These are phyloP conservation scores for Zygosaccharomyces kombuchaensis DNA, from an alignment of 805 yeast species.

Conservation along the genomic window DNA sequence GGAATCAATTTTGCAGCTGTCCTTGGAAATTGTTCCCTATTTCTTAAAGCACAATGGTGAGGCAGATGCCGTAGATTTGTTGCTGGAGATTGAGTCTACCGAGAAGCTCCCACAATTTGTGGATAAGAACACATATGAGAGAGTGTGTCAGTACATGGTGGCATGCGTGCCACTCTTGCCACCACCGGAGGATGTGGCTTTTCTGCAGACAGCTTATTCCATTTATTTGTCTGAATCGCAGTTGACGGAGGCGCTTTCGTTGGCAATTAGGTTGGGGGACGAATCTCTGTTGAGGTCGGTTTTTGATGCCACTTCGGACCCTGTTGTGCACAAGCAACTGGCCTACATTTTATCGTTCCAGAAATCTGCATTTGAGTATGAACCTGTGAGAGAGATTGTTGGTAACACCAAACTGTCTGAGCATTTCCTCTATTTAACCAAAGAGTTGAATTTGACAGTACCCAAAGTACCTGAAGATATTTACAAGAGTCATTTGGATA, in stretches of 20 bases:
- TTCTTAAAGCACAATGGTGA: conserved; percentile 95
- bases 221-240: conserved; percentile 76
- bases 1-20: conserved; percentile 53
- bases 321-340: conserved; percentile 75
- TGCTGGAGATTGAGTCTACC: conserved; percentile 83
- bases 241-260: conserved; percentile 81
- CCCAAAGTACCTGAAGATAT: conserved; percentile 95
- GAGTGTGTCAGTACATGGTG: conserved; percentile 92
- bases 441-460: conserved; percentile 81
- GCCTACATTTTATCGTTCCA: conserved; percentile 87
- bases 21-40: conserved; percentile 78
- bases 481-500: conserved; percentile 86
- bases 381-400: conserved; percentile 76
- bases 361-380: conserved; percentile 71
- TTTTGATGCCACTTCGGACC: conserved; percentile 74
- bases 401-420: conserved; percentile 75
- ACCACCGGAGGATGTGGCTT: conserved; percentile 86
- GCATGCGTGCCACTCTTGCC: conserved; percentile 95
- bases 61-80: conserved; percentile 94
- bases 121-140: conserved; percentile 74
- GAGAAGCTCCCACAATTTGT: conserved; percentile 79
- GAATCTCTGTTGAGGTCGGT: conserved; percentile 72
- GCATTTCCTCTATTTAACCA: conserved; percentile 72
- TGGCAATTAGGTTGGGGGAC: conserved; percentile 87
- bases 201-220: conserved; percentile 81